Base-by-base conservation (phyloP, 169 alveolate genomes). In the Cyclospora cayetanensis region DNA sequence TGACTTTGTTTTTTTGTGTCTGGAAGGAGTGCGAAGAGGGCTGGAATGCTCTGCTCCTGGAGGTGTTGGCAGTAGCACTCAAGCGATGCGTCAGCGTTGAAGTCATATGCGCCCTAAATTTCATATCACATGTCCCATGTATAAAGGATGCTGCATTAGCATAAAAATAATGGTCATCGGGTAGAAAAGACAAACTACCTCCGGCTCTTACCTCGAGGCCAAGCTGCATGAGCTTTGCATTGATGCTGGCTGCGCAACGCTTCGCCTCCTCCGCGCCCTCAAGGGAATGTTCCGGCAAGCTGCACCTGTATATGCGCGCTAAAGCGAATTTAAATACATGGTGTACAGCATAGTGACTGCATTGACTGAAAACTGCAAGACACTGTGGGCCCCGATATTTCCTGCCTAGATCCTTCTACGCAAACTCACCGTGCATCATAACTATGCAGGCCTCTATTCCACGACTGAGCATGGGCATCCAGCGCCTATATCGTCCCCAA, bases 391-490 rank as follows among this genome's bases (percentile, higher is more conserved):
- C 20, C 85, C 22, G 0, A 3, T 1, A 27, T 39, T 41, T 42
- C 60, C 41, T 39, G 42, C 65, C 43, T 1, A n/a, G 55, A 27
- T 27, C 25, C 29, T 31, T 2, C 43, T 20, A 2, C 12, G 37
- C 11, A 37, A 50, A 22, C 89, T n/a, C 37, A 79, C 89, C 89
- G 35, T 20, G 74, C 72, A 39, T 70, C 89, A 20, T 79, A 74
- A 43, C 37, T 65, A 53, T 79, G 42, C 31, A 79, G 43, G 25
- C 74, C 43, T 79, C 29, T 50, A 50, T 15, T 79, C 89, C 89
- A 79, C 43, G 89, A 79, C 25, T 79, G 89, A 15, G 89, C 60
- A 46, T 79, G 89, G 29, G 74, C 89, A 79, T 79, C 89, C 1
- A 79, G 89, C 1, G 74, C 89, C 89, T 79, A 74, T 27, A 29